Base-by-base conservation (phyloP, 2,329 filamentous ascomycete genomes). In the Colletotrichum salicis region DNA sequence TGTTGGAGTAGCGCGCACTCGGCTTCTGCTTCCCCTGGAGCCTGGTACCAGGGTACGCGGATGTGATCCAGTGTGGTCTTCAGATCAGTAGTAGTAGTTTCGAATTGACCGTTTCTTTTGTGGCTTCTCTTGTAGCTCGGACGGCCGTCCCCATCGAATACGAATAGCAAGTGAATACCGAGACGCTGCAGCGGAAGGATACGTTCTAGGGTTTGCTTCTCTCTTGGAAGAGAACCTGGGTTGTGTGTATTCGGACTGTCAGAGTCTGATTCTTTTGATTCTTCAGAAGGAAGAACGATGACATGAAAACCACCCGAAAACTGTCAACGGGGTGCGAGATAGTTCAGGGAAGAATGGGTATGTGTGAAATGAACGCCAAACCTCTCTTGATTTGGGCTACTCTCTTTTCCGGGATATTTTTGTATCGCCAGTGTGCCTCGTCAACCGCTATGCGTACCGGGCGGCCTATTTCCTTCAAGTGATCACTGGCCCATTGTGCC, bases 151-250 rank as follows among this genome's bases (percentile, higher is more conserved):
- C 88, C 87, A 68, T 90, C 88, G 72, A 88, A 88, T 3, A 90
- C 84, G 68, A 89, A 88, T 7, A 89, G 74, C 1, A 86, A 80
- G 52, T 87, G 82, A 7, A 90, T 85, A 19, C 87, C 83, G 10
- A 86, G 80, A 24, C 82, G 82, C 31, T 87, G 80, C 1, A 89
- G 81, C 5, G 83, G 81, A 11, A 31, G 27, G 11, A 33, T 52
- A 6, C 64, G 63, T 2, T 63, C 15, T 2, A 27, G 27, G 27
- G 4, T 27, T 27, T 27, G 27, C 27, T 27, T 27, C 27, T 27
- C 27, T 27, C 27, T 27, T 27, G 27, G 27, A 27, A 27, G 27
- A 27, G 27, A 27, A 27, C 27, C 27, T 27, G 27, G 27, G 27
- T 27, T 27, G 27, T 27, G 2, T 27, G 27, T 27, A 27, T 33